Conservation (phyloP, 2,329 filamentous ascomycete genomes). For the Ceratocystis destructans region DNA sequence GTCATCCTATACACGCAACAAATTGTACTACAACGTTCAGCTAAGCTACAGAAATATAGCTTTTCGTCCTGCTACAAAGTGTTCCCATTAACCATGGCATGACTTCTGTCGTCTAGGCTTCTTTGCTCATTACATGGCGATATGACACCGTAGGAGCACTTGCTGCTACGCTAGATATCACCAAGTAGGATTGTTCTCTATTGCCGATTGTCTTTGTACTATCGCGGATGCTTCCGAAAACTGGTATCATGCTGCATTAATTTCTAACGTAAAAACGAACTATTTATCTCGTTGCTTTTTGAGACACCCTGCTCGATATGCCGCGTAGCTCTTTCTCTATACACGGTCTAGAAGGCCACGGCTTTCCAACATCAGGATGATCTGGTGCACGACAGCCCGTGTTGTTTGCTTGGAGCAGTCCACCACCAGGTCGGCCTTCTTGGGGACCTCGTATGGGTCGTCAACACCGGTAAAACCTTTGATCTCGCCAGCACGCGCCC, state of each 20-base stretch:
- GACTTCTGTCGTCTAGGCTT: no score
- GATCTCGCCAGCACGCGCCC: slow-evolving; percentile 77
- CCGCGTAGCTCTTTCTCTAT: slow-evolving; percentile 24
- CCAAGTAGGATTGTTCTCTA: no score
- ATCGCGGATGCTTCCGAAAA: background rate
- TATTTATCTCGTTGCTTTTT: slow-evolving; percentile 3
- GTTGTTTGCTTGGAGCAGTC: slow-evolving; percentile 78
- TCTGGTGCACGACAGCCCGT: slow-evolving; percentile 90
- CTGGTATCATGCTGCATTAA: slow-evolving; percentile 17
- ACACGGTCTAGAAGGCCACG: slow-evolving; percentile 69
- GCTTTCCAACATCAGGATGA: slow-evolving; percentile 81
- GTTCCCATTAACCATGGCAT: no score
- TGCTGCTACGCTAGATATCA: no score
- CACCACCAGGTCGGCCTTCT: slow-evolving; percentile 70
- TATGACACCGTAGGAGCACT: no score
- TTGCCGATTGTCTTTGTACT: background rate
- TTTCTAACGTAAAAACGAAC: slow-evolving; percentile 11
- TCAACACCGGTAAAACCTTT: slow-evolving; percentile 98
- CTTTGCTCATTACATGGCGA: no score
- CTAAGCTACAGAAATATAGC: no score
- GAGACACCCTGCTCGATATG: background rate
- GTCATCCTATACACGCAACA: no score
- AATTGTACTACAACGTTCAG: no score
- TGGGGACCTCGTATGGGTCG: slow-evolving; percentile 82
- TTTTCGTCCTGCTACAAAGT: no score